Evolutionary conservation across 2,329 filamentous ascomycete species (phyloP), one percentile per base, ranked within the genome.

Genomic region (Aureobasidium sp.): DNA sequence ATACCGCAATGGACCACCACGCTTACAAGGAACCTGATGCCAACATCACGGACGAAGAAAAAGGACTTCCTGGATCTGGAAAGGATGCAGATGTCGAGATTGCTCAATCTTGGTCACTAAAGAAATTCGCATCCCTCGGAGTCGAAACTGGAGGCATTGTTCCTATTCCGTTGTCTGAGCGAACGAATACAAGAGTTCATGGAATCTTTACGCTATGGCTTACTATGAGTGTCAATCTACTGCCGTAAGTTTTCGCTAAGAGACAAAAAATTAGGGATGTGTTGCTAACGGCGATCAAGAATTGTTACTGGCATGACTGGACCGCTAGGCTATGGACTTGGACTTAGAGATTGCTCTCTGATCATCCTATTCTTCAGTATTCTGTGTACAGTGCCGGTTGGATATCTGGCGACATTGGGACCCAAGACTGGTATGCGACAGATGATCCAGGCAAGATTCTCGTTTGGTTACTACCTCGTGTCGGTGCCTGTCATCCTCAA

Each of bases 271-370:
- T 2, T 11, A 25, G 1, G 27, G 9, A 11, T 3, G n/a, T 31
- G 11, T 25, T 5, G 15, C 27, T 61, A 8, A 57, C 25, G 6
- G 29, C 20, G 31, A 14, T 34, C 31, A 72, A 48, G 83, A 2
- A 82, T 87, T 63, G 83, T 84, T 0, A 86, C 86, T 67, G 85
- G 85, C 63, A 83, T 87, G 79, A 77, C 86, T 1, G 84, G 84
- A 0, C 84, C 84, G 4, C 71, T 79, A 44, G 73, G 76, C 14
- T 84, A 81, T 62, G 81, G 81, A 2, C 75, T 87, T 17, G 77
- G 78, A 55, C 74, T 88, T 20, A 77, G 83, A 48, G 81, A 86
- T 65, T 78, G 80, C 17, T 72, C 82, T 1, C 75, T 87, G 14
- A 75, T 87, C 36, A 87, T 87, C 51, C 70, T 87, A 49, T 87